Evolutionary conservation across 2,329 filamentous ascomycete species (phyloP), one percentile per base, ranked within the genome.

Genomic region (Coniochaeta sp.): DNA sequence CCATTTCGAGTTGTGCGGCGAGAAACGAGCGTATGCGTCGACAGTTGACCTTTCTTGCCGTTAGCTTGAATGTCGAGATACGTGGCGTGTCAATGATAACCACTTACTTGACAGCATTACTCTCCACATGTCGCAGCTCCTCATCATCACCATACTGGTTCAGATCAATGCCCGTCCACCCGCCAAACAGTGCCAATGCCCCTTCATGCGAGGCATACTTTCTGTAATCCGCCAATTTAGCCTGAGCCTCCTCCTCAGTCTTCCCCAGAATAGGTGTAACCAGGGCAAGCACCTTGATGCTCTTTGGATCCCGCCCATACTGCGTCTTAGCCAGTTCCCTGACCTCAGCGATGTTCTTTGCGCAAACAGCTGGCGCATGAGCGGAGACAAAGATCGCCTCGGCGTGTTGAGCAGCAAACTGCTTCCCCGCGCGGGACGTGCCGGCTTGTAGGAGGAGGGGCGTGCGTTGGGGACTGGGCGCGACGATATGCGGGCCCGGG

Each of bases 391-490:
- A 90, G 58, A 90, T 87, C 2, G 82, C 87, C 67, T 91, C 88
- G 0, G 88, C 88, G 67, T 90, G 86, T 64, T 86, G 82, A 0
- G 87, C 85, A 0, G 86, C 87, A 65, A 91, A 90, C 0, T 74
- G 71, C 69, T 87, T 89, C 1, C 87, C 88, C 0, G 86, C 80
- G 57, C 79, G 82, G 0, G 84, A 88, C 0, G 87, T 88, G 0
- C 88, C 88, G 0, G 88, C 88, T 70, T 91, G 88, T 3, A 90
- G 77, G 5, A 90, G 79, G 1, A 90, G 76, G 0, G 88, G 88
- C 1, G 87, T 89, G 3, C 88, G 76, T 66, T 91, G 88, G 0
- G 86, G 87, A 57, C 81, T 81, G 0, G 87, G 87, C 58, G 89
- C 81, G 60, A 83, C 85, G 64, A 89, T 80, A 63, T 89, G 85